Conservation (phyloP, 2,329 filamentous ascomycete species). For the Alternaria conjuncta region DNA sequence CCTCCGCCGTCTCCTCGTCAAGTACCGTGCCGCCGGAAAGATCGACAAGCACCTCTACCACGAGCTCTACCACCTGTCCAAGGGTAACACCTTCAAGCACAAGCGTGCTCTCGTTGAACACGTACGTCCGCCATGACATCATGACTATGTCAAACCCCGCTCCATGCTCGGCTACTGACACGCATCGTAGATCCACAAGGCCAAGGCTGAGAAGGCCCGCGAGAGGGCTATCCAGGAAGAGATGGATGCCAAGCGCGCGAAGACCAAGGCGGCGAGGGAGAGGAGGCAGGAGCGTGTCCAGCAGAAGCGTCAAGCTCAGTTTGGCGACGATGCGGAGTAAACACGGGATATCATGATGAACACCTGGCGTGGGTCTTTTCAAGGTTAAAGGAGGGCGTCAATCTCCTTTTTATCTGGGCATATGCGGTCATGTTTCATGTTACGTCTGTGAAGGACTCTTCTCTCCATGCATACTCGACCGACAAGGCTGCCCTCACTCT, state of each 20-base stretch:
- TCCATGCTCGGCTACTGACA: conserved; percentile 34
- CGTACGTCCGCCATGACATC: conserved; percentile 71
- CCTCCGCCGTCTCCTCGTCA: conserved; percentile 97
- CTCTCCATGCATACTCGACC: conserved; percentile 46
- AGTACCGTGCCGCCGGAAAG: conserved; percentile 99
- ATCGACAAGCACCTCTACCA: conserved; percentile 99
- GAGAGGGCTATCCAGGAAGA: conserved; percentile 97
- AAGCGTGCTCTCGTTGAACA: conserved; percentile 99
- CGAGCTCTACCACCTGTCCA: conserved; percentile 99
- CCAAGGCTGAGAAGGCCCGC: conserved; percentile 99
- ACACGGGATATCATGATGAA: conserved; percentile 46
- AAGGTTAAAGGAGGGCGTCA: conserved; percentile 49
- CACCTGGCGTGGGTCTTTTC: conserved; percentile 51
- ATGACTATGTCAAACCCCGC: conserved; percentile 37
- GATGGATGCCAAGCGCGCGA: conserved; percentile 99
- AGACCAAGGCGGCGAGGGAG: conserved; percentile 99
- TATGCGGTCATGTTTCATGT: conserved; percentile 54
- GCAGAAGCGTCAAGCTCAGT: conserved; percentile 87
- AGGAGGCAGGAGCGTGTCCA: conserved; percentile 90
- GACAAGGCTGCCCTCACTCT: conserved; percentile 41
- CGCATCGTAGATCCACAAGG: conserved; percentile 87
- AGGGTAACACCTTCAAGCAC: conserved; percentile 99
- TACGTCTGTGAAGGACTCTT: conserved; percentile 50
- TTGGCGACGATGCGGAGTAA: conserved; percentile 69
- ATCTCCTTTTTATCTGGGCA: conserved; percentile 51